Percentiles rank a stretch among this genome's conserved stretches.
phyloP scores from a whole-genome alignment of 768 basidiomycete species.

The Lentinula edodes region DNA sequence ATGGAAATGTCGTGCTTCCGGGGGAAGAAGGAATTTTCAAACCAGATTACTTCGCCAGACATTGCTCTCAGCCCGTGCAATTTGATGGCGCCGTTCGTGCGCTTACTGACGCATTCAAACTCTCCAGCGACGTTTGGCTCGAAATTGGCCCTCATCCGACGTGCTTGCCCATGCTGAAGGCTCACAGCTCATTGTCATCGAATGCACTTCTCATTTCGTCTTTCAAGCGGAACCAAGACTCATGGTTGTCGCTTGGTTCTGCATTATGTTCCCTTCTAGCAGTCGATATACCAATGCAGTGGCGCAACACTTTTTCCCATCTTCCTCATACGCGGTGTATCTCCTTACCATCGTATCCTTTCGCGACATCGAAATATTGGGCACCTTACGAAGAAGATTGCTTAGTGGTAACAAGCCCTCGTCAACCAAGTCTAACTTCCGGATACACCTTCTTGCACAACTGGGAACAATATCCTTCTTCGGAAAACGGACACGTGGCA shows the following conservation, averaged over 20 bases:
- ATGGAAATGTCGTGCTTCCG: conserved; percentile 44
- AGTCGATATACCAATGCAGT: conserved; percentile 35
- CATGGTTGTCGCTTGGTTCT: conserved; percentile 39
- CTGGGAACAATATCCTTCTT: conserved; percentile 38
- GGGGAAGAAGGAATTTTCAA: conserved; percentile 46
- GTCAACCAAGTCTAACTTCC: conserved; percentile 4
- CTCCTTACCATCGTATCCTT: conserved; percentile 63
- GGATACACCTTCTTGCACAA: conserved; percentile 26
- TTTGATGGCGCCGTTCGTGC: conserved; percentile 48
- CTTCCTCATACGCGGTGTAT: conserved; percentile 33
- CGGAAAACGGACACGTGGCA: conserved; percentile 29
- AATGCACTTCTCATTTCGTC: conserved; percentile 41
- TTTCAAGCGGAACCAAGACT: conserved; percentile 36
- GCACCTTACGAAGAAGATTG: conserved; percentile 34
- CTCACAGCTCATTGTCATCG: conserved; percentile 25
- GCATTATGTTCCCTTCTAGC: conserved; percentile 46
- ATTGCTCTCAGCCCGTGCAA: conserved; percentile 53
- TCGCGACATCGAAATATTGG: conserved; percentile 53
- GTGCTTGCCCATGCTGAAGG: conserved; percentile 52
- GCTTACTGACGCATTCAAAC: conserved; percentile 23
- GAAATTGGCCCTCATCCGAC: conserved; percentile 65
- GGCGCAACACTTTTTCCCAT: conserved; percentile 51
- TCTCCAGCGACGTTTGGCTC: conserved; percentile 44
- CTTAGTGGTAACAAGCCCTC: neutral
- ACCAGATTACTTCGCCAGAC: conserved; percentile 49